These are phyloP conservation scores for Globisporangium iwayamae DNA, from an alignment of 352 stramenopile species.

Conservation along the genomic window DNA sequence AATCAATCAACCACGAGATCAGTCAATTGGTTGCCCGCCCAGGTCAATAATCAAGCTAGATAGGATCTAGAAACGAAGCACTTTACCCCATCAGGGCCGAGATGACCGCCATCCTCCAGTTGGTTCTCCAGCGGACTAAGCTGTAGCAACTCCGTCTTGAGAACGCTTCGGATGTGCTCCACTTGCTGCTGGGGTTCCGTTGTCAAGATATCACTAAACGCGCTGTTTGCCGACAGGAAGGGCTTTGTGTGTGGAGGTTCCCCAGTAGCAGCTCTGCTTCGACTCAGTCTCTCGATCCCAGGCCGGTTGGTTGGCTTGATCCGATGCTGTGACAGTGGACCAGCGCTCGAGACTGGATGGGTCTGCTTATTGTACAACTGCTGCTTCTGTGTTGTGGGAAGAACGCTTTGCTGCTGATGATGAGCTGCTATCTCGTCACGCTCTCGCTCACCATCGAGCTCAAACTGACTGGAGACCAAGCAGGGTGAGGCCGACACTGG, in stretches of 20 bases:
- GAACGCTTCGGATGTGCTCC: slow-evolving; percentile 53
- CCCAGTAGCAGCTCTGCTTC: not conserved
- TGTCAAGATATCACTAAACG: not conserved
- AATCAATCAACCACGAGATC: not conserved
- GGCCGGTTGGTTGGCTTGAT: not conserved
- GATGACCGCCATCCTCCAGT: slow-evolving; percentile 36
- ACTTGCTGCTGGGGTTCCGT: slow-evolving; percentile 21
- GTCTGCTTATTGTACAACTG: not conserved
- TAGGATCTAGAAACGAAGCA: no score
- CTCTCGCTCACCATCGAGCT: slow-evolving; percentile 5
- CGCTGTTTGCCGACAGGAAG: not conserved
- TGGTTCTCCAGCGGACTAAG: slow-evolving; percentile 38
- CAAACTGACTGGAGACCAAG: slow-evolving; percentile 5
- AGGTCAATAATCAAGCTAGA: not conserved
- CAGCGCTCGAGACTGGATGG: slow-evolving; percentile 11
- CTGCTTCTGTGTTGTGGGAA: not conserved
- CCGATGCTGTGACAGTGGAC: slow-evolving; percentile 5
- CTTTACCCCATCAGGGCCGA: slow-evolving; percentile 45
- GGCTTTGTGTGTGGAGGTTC: slow-evolving; percentile 1
- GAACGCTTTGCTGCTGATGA: not conserved
- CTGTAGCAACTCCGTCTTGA: slow-evolving; percentile 50
- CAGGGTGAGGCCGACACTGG: slow-evolving; percentile 26
- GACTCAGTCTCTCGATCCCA: not conserved
- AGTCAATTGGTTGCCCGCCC: not conserved
- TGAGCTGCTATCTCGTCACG: not conserved